phyloP scores from a whole-genome alignment of 106 monocot species.

The Dendrobium nobile region DNA sequence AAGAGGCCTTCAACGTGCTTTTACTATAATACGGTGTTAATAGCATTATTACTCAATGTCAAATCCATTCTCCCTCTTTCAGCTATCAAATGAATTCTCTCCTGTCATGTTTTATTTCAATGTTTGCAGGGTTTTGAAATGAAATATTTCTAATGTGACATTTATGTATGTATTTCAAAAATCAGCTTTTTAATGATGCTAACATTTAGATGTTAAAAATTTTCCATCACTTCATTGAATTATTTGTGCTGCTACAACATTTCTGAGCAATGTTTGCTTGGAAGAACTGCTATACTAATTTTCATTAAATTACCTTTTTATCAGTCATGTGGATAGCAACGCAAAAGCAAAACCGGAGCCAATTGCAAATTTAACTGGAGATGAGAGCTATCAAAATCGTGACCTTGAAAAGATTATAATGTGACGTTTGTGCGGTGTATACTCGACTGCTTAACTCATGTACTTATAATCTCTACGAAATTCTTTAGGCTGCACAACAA shows the following conservation, averaged over 20 bases:
- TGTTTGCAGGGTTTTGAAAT: too few species aligned
- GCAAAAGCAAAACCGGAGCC: constrained; percentile 67
- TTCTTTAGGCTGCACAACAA: constrained; percentile 60
- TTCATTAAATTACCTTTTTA: constrained; percentile 9
- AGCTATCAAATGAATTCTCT: too few species aligned
- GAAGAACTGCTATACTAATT: not conserved
- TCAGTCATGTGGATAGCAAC: constrained; percentile 57
- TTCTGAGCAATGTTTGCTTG: too few species aligned
- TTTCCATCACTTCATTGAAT: not conserved
- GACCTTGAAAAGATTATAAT: constrained; percentile 84
- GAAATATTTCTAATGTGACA: too few species aligned
- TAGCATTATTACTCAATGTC: too few species aligned
- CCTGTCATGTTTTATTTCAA: too few species aligned
- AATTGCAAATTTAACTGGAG: constrained; percentile 52
- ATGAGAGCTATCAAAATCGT: constrained; percentile 86
- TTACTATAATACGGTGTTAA: too few species aligned
- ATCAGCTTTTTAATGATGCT: too few species aligned
- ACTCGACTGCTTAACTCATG: not conserved
- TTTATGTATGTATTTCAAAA: too few species aligned
- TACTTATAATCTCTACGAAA: constrained; percentile 7
- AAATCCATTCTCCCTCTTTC: too few species aligned
- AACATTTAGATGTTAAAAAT: not conserved
- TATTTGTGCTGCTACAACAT: not conserved
- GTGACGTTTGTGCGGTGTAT: too few species aligned
- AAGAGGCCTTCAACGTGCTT: too few species aligned